Percentiles rank a stretch among this genome's conserved stretches.
Evolutionary conservation across 495 filamentous ascomycete genomes (phyloP).

Genomic region (Bathelium albidoporum): DNA sequence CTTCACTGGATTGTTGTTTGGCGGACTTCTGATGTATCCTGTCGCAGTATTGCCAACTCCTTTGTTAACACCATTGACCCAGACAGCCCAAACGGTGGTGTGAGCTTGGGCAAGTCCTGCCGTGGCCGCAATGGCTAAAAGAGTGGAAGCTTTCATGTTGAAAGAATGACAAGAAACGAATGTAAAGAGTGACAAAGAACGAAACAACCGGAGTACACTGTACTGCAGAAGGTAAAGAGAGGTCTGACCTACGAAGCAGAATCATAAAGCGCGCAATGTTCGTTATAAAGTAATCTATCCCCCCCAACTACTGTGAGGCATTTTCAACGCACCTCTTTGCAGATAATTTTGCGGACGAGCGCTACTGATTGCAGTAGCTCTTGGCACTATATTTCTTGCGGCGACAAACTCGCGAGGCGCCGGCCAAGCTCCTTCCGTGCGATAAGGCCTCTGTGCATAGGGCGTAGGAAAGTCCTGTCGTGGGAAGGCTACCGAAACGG

Average conservation of each 20-base stretch:
- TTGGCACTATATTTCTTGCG: background rate
- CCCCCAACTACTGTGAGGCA: background rate
- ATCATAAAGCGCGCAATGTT: background rate
- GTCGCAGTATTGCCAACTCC: constrained; percentile 29
- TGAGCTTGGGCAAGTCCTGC: constrained; percentile 36
- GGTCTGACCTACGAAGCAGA: background rate
- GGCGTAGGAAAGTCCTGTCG: background rate
- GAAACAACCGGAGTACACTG: background rate
- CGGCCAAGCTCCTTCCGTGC: background rate
- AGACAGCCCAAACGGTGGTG: constrained; percentile 35
- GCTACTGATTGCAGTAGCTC: background rate
- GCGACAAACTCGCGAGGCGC: constrained; percentile 1
- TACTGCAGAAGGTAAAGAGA: background rate
- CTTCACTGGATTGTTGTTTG: constrained; percentile 43
- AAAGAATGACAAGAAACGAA: constrained; percentile 5
- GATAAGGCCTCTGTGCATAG: background rate
- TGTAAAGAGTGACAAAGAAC: background rate
- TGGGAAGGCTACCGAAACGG: background rate
- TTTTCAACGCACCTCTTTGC: background rate
- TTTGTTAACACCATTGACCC: constrained; percentile 39
- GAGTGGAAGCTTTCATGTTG: constrained; percentile 31
- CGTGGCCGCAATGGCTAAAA: constrained; percentile 30
- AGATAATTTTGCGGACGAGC: background rate
- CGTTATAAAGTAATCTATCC: background rate
- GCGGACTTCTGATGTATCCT: constrained; percentile 38